Evolutionary conservation across 108 stramenopile genomes (phyloP), one percentile per base, ranked within the genome.

Genomic region (Stephanodiscus triporus): DNA sequence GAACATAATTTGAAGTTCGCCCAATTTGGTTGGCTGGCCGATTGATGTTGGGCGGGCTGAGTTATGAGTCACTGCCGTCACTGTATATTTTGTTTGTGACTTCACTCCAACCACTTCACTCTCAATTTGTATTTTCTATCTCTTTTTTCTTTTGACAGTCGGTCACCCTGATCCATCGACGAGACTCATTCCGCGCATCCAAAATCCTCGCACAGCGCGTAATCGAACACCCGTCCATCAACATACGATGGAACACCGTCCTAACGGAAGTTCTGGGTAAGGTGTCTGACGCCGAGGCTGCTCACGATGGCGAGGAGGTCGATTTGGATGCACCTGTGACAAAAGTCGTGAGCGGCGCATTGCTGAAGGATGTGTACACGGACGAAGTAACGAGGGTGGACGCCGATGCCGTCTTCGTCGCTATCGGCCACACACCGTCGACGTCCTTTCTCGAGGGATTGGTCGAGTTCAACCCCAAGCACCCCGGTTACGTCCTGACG

Each of bases 361-460:
- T 92, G 17, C 45, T 97, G 23, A 84, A 82, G 60, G 77, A 94
- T 82, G 68, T 78, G 0, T 73, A 62, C 16, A 91, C 92, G 10
- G 87, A 86, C 30, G 92, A 91, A 60, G 76, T 51, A 29, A 59
- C 73, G 6, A 64, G 62, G 30, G 9, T 98, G 13, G 60, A 65
- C 29, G 84, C 75, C 54, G 86, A 88, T 58, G 97, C 95, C 49
- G 95, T 96, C 26, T 98, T 98, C 80, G 86, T 98, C 23, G 97
- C 97, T 7, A 97, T 98, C 67, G 97, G 97, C 11, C 97, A 98
- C 77, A 89, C 85, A 13, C 97, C 97, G 16, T 83, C 93, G 55
- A 98, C 97, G 5, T 63, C 75, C 8, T 95, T 97, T 63, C 72
- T 98, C 36, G 63, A 86, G 42, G 93, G 87, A 45, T 66, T 91